Base-by-base conservation (phyloP, 2,329 filamentous ascomycete genomes). In the Proliferodiscus dingleyae region DNA sequence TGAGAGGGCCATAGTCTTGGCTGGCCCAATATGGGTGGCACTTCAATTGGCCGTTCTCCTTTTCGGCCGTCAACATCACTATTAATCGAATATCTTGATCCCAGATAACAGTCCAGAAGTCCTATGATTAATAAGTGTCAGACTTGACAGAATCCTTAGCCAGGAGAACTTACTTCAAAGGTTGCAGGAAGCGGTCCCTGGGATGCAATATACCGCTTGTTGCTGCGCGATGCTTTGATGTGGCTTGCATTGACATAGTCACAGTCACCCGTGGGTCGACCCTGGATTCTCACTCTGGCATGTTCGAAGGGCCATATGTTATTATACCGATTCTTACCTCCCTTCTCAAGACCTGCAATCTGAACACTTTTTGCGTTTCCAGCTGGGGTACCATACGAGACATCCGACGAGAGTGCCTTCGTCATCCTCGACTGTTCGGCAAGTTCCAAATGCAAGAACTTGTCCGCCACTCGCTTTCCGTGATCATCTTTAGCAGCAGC, bases 51-150 rank as follows among this genome's bases (percentile, higher is more conserved):
- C 91, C 90, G 19, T 89, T 89, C 69, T 98, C 93, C 21, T 86
- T 79, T 66, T 97, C 91, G 2, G 93, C 91, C 5, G 93, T 98
- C 55, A 98, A 75, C 85, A 96, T 97, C 53, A 97, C 90, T 51
- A 98, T 85, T 21, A 97, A 87, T 41, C 91, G 85, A 3, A 95
- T 84, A 62, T 97, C 90, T 66, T 97, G 87, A 63, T 97, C 90
- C 93, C 93, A 98, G 23, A 97, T 77, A 9, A 96, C 85, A 49
- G 89, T 91, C 93, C 93, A 98, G 63, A 98, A 98, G 65, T 98
- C 93, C 87, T 93, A 55, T 6, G 33, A 19, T 24, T 42, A 18
- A 36, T 56, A 44, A 50, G 46, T 47, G 41, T 47, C 19, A 18
- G 24, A 32, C 43, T 34, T 33, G 24, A 40, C 50, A 33, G 28